These are phyloP conservation scores for Sugiyamaella marilandica DNA, from an alignment of 805 yeast genomes.

Conservation along the genomic window DNA sequence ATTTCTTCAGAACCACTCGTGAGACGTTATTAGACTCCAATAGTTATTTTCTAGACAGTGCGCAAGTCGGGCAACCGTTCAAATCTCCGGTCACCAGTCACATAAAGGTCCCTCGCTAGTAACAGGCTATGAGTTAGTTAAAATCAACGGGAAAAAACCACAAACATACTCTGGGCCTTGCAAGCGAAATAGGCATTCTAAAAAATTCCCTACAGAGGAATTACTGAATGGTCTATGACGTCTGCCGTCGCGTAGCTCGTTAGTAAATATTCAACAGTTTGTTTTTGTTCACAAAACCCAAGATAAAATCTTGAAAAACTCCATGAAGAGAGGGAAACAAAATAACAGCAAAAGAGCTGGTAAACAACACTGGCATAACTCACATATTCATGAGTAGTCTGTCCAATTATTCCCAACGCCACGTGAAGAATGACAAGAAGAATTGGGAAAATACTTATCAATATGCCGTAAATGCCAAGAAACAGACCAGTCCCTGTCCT, in stretches of 20 bases:
- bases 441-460: conserved; percentile 52
- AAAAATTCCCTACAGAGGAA: conserved; percentile 21
- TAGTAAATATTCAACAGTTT: background rate
- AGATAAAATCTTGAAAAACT: no score
- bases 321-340: no score
- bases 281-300: no score
- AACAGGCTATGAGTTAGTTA: conserved; percentile 1
- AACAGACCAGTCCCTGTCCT: conserved; percentile 44
- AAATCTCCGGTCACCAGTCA: conserved; percentile 40
- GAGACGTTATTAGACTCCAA: no score
- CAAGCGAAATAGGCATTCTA: conserved; percentile 8
- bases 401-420: conserved; percentile 49
- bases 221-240: conserved; percentile 1
- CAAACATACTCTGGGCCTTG: conserved; percentile 7
- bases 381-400: conserved; percentile 71
- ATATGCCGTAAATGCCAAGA: conserved; percentile 45
- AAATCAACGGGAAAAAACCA: background rate
- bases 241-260: conserved; percentile 13
- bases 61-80: conserved; percentile 17
- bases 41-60: no score
- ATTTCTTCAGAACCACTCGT: no score
- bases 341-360: background rate
- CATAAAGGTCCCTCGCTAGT: conserved; percentile 29
- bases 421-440: conserved; percentile 51
- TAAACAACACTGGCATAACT: conserved; percentile 24